Evolutionary conservation across 768 basidiomycete species (phyloP), one percentile per base, ranked within the genome.

Genomic region (Boletus huronensis): DNA sequence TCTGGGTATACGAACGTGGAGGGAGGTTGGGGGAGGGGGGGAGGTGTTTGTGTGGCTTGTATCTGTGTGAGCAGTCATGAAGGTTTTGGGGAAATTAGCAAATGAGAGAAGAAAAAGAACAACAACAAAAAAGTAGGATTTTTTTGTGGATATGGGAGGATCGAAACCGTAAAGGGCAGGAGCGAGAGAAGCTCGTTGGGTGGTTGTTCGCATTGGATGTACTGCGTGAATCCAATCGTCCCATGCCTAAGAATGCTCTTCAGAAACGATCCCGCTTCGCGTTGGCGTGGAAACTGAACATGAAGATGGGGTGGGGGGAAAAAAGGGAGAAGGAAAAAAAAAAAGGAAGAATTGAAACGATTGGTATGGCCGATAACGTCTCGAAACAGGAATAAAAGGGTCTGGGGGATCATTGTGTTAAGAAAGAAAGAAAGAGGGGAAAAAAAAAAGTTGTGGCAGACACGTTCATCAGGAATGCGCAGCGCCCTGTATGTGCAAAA

Each of bases 391-490:
- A 43, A 61, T 44, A 48, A 50, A 48, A 42, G 29, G 43, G 13
- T 41, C 36, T 40, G 3, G 48, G n/a, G 56, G 34, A 28, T 55
- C 44, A 35, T 50, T 21, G 31, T 42, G 23, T 48, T 19, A 25
- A 28, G 50, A 23, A 48, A 32, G 26, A 26, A 50, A 44, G 21
- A 34, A 44, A 32, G 26, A n/a, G n/a, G n/a, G 23, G n/a, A n/a
- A 21, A 16, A 26, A 17, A 19, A 21, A 26, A 23, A 48, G n/a
- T 44, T 34, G 53, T 51, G 55, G 49, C 51, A 61, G 47, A 60
- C 63, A 65, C 65, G 53, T 56, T 60, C 51, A 54, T 57, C 65
- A 68, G 66, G 66, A 57, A 66, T 68, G 65, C 66, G 57, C 65
- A 66, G 66, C 66, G 63, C 57, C 65, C 65, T 58, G 63, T 58